Evolutionary conservation across 176 grass and related monocot species (phyloP).

Genomic region (Ananas comosus): DNA sequence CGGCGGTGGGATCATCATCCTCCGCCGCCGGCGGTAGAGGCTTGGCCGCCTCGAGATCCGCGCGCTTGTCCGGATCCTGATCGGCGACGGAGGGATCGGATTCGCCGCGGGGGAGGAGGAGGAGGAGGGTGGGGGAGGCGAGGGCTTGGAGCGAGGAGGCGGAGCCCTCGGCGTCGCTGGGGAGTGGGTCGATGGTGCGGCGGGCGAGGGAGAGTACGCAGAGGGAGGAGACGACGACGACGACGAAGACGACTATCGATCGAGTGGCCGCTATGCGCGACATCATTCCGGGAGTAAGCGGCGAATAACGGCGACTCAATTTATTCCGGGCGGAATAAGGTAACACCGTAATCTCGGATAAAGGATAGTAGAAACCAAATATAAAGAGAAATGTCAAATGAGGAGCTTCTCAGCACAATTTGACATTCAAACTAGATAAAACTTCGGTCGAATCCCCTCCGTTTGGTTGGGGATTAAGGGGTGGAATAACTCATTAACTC

Average conservation of each 20-base stretch:
- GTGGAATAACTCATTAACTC: too few species aligned
- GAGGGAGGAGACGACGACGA: neutral
- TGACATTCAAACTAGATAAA: too few species aligned
- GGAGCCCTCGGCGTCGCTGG: neutral
- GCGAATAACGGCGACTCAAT: neutral
- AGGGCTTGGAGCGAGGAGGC: neutral
- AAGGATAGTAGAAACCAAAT: neutral
- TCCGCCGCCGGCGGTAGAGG: neutral
- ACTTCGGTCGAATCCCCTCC: too few species aligned
- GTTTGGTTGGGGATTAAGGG: too few species aligned
- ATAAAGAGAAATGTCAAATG: too few species aligned
- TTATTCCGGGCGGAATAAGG: neutral
- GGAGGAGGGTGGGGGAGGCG: neutral
- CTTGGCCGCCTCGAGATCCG: neutral
- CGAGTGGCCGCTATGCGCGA: neutral
- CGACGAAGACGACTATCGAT: neutral
- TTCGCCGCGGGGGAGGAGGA: neutral
- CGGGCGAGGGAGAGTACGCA: neutral
- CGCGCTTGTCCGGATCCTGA: neutral
- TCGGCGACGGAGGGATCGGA: neutral
- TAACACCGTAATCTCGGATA: too few species aligned
- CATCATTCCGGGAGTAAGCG: neutral
- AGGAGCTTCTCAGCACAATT: too few species aligned
- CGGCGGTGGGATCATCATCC: too few species aligned
- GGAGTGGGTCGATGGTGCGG: neutral